Percentiles rank a stretch among this genome's conserved stretches.
Evolutionary conservation across 352 stramenopile genomes (phyloP).

Genomic region (Phytophthora pisi): DNA sequence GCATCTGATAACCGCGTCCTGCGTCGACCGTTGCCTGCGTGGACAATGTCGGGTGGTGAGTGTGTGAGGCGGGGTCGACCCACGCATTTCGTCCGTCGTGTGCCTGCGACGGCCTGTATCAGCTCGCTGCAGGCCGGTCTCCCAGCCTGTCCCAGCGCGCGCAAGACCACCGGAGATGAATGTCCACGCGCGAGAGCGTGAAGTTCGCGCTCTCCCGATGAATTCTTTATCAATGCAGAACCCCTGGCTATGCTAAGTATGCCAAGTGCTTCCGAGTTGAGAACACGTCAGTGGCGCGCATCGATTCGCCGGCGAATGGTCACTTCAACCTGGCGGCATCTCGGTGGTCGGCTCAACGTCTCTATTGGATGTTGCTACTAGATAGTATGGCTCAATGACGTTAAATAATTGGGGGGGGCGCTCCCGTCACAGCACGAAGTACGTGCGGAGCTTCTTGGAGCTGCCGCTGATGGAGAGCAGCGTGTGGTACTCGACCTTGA

Average conservation of each 20-base stretch:
- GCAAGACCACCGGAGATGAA: too few relatives aligned
- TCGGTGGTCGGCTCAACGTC: constrained; percentile 11
- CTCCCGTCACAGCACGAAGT: constrained; percentile 63
- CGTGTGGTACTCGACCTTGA: constrained; percentile 88
- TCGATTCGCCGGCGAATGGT: neutral
- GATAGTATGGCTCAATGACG: too few relatives aligned
- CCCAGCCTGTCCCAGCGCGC: constrained; percentile 2
- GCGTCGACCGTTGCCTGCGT: neutral
- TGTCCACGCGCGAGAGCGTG: too few relatives aligned
- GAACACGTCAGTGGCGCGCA: neutral
- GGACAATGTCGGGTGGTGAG: neutral
- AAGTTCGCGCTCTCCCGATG: too few relatives aligned
- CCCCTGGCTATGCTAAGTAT: too few relatives aligned
- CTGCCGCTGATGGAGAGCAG: constrained; percentile 76
- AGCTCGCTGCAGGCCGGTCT: constrained; percentile 1
- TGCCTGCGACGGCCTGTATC: neutral
- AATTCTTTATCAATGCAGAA: too few relatives aligned
- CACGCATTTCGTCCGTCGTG: constrained; percentile 1
- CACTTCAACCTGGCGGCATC: constrained; percentile 1
- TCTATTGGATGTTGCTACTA: too few relatives aligned
- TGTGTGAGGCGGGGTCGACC: neutral
- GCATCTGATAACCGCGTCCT: constrained; percentile 10
- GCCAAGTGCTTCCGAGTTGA: too few relatives aligned
- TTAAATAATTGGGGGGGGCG: constrained; percentile 15
- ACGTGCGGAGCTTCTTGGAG: constrained; percentile 80